phyloP scores from a whole-genome alignment of 2,329 filamentous ascomycete species.

The Clonostachys solani region DNA sequence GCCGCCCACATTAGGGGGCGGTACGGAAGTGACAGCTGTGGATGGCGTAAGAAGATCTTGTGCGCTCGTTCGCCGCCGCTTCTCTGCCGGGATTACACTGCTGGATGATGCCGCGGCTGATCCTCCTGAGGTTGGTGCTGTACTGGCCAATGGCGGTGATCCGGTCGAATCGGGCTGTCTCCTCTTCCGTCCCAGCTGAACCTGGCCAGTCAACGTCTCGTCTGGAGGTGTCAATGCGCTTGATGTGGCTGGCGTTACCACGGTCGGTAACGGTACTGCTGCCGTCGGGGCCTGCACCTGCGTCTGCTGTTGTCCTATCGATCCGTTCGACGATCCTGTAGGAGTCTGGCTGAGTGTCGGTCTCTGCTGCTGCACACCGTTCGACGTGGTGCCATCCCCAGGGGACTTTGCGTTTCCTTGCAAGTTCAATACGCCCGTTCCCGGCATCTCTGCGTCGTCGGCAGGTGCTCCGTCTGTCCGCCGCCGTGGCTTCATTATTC shows the following conservation, averaged over 20 bases:
- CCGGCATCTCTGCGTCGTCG: slow-evolving; percentile 43
- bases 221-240: slow-evolving; percentile 52
- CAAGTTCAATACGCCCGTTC: slow-evolving; percentile 40
- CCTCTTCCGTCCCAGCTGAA: slow-evolving; percentile 24
- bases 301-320: slow-evolving; percentile 9
- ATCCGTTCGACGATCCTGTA: slow-evolving; percentile 12
- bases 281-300: slow-evolving; percentile 8
- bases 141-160: too few relatives aligned
- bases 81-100: too few relatives aligned
- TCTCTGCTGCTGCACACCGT: slow-evolving; percentile 15
- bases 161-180: slow-evolving; percentile 6
- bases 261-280: slow-evolving; percentile 19
- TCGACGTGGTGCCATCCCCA: slow-evolving; percentile 5
- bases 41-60: too few relatives aligned
- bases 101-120: too few relatives aligned
- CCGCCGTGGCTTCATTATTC: slow-evolving; percentile 51
- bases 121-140: too few relatives aligned
- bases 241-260: slow-evolving; percentile 16
- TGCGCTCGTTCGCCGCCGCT: too few relatives aligned
- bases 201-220: slow-evolving; percentile 21
- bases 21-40: too few relatives aligned
- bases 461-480: slow-evolving; percentile 38
- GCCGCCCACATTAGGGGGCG: not conserved
- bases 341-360: slow-evolving; percentile 21
- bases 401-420: slow-evolving; percentile 24